A percentile compares a stretch with the other conserved stretches of the same genome.
Conservation (phyloP, 2,329 filamentous ascomycete species). For the Penicillium occitanis region DNA sequence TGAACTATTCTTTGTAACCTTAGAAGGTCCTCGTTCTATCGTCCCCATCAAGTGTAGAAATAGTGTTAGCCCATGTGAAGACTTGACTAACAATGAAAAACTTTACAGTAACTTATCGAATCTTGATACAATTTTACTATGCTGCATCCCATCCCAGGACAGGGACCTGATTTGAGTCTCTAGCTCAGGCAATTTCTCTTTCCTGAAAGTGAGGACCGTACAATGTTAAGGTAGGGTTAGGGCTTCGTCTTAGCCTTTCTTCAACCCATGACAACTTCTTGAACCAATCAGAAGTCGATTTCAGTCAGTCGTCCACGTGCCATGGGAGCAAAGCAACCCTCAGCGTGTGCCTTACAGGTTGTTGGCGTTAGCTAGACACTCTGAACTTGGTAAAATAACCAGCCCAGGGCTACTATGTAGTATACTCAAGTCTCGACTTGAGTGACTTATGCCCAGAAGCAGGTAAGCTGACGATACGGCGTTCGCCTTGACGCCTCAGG, state of each 20-base stretch:
- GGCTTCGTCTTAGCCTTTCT: background rate
- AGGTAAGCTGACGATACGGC: background rate
- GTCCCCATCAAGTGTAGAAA: too few species aligned
- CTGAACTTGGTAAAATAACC: background rate
- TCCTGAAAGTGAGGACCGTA: background rate
- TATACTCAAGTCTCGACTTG: background rate
- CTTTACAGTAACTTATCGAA: too few species aligned
- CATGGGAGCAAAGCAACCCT: background rate
- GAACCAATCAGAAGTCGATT: background rate
- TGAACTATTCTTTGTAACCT: too few species aligned
- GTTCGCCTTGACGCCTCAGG: background rate
- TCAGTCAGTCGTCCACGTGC: background rate
- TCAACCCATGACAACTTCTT: background rate
- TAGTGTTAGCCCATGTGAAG: too few species aligned
- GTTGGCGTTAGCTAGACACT: background rate
- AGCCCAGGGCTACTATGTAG: background rate
- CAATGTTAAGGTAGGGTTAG: background rate
- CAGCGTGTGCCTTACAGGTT: background rate
- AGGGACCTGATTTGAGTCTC: too few species aligned
- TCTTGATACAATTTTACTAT: too few species aligned
- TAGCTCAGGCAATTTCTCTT: too few species aligned
- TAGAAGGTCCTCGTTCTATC: too few species aligned
- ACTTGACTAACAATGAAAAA: too few species aligned
- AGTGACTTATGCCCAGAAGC: background rate
- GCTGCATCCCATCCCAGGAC: too few species aligned